These are phyloP conservation scores for Prunus persica DNA, from an alignment of 306 rosid species.

Conservation along the genomic window DNA sequence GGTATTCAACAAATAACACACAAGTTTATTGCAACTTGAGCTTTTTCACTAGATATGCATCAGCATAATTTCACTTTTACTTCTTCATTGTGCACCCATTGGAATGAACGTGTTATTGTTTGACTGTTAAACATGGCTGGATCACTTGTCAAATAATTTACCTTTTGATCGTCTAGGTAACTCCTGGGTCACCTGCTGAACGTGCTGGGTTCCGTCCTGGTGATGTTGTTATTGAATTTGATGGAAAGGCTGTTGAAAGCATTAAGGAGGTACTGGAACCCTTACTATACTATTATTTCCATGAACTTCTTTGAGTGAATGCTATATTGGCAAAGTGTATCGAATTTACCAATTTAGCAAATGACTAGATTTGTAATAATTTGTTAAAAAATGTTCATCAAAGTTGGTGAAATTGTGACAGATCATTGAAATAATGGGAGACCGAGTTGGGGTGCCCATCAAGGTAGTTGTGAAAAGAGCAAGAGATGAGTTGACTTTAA, in stretches of 20 bases:
- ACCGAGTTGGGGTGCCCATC: slow-evolving; percentile 63
- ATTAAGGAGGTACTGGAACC: slow-evolving; percentile 57
- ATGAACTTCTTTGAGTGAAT: background rate
- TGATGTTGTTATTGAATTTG: slow-evolving; percentile 75
- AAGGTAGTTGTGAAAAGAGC: slow-evolving; percentile 60
- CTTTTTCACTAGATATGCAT: background rate
- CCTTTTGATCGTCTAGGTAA: slow-evolving; percentile 50
- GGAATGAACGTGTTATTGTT: background rate
- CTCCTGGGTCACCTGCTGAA: slow-evolving; percentile 84
- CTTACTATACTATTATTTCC: background rate
- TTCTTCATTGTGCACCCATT: background rate
- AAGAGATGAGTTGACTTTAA: slow-evolving; percentile 42
- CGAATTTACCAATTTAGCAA: background rate
- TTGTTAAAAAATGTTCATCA: background rate
- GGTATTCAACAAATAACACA: background rate
- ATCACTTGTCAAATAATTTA: slow-evolving; percentile 6
- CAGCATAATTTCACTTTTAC: background rate
- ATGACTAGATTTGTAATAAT: background rate
- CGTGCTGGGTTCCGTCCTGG: slow-evolving; percentile 80
- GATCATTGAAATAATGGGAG: slow-evolving; percentile 74
- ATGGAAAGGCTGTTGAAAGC: slow-evolving; percentile 69
- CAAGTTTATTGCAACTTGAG: background rate
- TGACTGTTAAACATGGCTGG: background rate
- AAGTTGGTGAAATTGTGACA: slow-evolving; percentile 29
- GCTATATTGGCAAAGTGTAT: background rate